Percentiles rank a stretch among this genome's conserved stretches.
These are phyloP conservation scores for Asterionellopsis glacialis DNA, from an alignment of 108 stramenopile genomes.

Conservation along the genomic window DNA sequence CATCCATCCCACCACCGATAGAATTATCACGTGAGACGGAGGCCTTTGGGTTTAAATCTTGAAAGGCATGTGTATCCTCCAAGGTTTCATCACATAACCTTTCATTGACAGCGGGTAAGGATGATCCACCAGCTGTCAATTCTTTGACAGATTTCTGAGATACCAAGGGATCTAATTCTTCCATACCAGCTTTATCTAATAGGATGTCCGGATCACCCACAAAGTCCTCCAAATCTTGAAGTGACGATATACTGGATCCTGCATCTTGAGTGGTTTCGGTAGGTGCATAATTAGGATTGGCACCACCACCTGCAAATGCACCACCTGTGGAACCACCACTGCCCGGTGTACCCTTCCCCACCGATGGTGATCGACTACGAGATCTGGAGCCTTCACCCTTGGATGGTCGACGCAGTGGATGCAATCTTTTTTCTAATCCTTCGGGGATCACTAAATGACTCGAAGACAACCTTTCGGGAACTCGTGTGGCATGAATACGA, in stretches of 20 bases:
- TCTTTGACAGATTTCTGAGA: slow-evolving; percentile 6
- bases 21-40: not conserved
- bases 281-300: too few relatives aligned
- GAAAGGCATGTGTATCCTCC: slow-evolving; percentile 69
- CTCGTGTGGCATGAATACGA: not conserved
- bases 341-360: too few relatives aligned
- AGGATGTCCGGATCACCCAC: slow-evolving; percentile 23
- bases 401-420: too few relatives aligned
- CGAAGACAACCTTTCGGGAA: not conserved
- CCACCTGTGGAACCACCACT: too few relatives aligned
- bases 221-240: slow-evolving; percentile 27
- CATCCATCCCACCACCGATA: not conserved
- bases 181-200: slow-evolving; percentile 35
- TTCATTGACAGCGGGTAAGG: slow-evolving; percentile 53
- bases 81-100: slow-evolving; percentile 64
- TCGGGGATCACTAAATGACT: too few relatives aligned
- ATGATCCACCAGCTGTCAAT: not conserved
- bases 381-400: too few relatives aligned
- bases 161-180: slow-evolving; percentile 20
- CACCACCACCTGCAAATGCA: too few relatives aligned
- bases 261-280: slow-evolving; percentile 12
- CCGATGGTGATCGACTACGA: too few relatives aligned
- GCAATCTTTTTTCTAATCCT: too few relatives aligned
- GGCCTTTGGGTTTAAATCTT: slow-evolving; percentile 21
- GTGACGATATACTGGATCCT: slow-evolving; percentile 34